Conservation (phyloP, 306 rosid species). For the Carpinus fangiana region DNA sequence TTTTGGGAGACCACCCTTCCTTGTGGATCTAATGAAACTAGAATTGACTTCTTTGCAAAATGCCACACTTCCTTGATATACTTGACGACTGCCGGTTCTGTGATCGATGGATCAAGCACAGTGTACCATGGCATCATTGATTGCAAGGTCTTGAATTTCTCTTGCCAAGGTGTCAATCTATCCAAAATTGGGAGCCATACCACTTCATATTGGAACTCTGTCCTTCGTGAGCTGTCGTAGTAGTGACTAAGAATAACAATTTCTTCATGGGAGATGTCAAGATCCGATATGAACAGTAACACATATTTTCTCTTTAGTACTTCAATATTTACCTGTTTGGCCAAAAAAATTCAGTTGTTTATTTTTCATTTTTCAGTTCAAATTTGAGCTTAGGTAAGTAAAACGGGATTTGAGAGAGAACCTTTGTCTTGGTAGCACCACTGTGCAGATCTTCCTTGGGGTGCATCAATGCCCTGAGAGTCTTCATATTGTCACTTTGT, state of each 20-base stretch:
- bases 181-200: slow-evolving; percentile 82
- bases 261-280: slow-evolving; percentile 69
- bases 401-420: slow-evolving; percentile 11
- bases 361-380: neutral
- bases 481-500: slow-evolving; percentile 75
- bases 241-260: slow-evolving; percentile 47
- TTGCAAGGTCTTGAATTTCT: slow-evolving; percentile 52
- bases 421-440: slow-evolving; percentile 45
- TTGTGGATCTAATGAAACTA: slow-evolving; percentile 78
- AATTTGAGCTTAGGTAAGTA: neutral
- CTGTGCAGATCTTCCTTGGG: slow-evolving; percentile 51
- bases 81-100: slow-evolving; percentile 62
- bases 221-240: slow-evolving; percentile 38
- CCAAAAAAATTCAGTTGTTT: slow-evolving; percentile 9
- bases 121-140: slow-evolving; percentile 65
- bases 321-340: slow-evolving; percentile 57
- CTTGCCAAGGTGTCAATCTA: slow-evolving; percentile 32
- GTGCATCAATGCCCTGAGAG: slow-evolving; percentile 53
- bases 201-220: slow-evolving; percentile 52
- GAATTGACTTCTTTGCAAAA: slow-evolving; percentile 61
- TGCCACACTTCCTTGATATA: slow-evolving; percentile 68
- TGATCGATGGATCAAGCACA: slow-evolving; percentile 56
- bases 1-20: slow-evolving; percentile 66
- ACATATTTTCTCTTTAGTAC: slow-evolving; percentile 74
- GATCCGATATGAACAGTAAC: slow-evolving; percentile 75